Evolutionary conservation across 1,284 basidiomycete genomes (phyloP).

Genomic region (Boletus semigastroideus): DNA sequence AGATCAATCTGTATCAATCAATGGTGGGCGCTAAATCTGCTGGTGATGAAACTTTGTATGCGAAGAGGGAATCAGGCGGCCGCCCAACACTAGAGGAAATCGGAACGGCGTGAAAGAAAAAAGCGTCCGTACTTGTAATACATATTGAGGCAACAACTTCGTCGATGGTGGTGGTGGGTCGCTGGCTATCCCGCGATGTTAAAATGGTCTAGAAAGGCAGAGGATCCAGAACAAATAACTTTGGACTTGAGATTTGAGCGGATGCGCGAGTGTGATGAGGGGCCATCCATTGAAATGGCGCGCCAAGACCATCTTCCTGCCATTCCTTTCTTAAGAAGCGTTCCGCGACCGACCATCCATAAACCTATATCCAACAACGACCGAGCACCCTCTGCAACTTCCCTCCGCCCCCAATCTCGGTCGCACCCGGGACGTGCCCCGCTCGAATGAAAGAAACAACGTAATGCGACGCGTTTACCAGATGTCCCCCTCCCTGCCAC

Average conservation of each 20-base stretch:
- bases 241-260: slow-evolving; percentile 19
- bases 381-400: slow-evolving; percentile 50
- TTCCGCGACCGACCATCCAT: slow-evolving; percentile 38
- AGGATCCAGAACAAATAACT: slow-evolving; percentile 11
- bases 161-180: slow-evolving; percentile 22
- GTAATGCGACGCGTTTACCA: slow-evolving; percentile 59
- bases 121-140: slow-evolving; percentile 69
- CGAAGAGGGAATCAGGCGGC: slow-evolving; percentile 33
- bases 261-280: slow-evolving; percentile 25
- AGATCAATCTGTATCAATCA: slow-evolving; percentile 32
- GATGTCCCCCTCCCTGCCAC: slow-evolving; percentile 66
- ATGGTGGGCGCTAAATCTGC: slow-evolving; percentile 34
- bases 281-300: slow-evolving; percentile 37
- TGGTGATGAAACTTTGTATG: slow-evolving; percentile 20
- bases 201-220: slow-evolving; percentile 20
- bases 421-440: slow-evolving; percentile 55
- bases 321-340: slow-evolving; percentile 18
- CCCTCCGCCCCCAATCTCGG: slow-evolving; percentile 65
- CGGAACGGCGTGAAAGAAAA: slow-evolving; percentile 50
- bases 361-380: slow-evolving; percentile 43
- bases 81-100: slow-evolving; percentile 22
- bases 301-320: slow-evolving; percentile 39
- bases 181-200: slow-evolving; percentile 24
- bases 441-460: slow-evolving; percentile 45
- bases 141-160: slow-evolving; percentile 39